These are phyloP conservation scores for Colletotrichum navitas DNA, from an alignment of 2,329 filamentous ascomycete species.

Conservation along the genomic window DNA sequence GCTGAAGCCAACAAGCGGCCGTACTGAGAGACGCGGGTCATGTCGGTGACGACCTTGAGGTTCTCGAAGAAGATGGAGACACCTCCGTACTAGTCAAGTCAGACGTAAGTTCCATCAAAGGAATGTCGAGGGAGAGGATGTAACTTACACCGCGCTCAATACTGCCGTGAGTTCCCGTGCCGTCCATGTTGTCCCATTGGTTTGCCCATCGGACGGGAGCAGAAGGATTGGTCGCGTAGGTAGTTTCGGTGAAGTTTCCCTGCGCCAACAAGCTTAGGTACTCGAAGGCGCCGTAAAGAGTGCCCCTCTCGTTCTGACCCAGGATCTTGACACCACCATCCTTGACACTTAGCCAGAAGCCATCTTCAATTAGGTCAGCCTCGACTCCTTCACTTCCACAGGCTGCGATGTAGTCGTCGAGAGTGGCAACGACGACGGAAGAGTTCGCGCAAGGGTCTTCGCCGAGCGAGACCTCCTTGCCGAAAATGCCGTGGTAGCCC, in stretches of 20 bases:
- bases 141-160: slow-evolving; percentile 69
- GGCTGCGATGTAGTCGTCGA: slow-evolving; percentile 45
- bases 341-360: slow-evolving; percentile 70
- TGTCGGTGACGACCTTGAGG: slow-evolving; percentile 67
- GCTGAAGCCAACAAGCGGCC: slow-evolving; percentile 76
- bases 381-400: slow-evolving; percentile 58
- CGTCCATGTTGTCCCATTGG: slow-evolving; percentile 79
- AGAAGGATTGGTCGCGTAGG: slow-evolving; percentile 66
- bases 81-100: slow-evolving; percentile 64
- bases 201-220: slow-evolving; percentile 77
- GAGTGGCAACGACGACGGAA: slow-evolving; percentile 45
- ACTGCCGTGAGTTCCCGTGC: slow-evolving; percentile 54
- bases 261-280: slow-evolving; percentile 76
- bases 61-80: slow-evolving; percentile 76
- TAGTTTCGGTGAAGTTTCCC: slow-evolving; percentile 58
- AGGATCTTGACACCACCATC: slow-evolving; percentile 66
- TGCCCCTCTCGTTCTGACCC: slow-evolving; percentile 75
- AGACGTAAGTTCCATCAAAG: neutral
- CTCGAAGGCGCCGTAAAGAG: slow-evolving; percentile 77
- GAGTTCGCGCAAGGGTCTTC: slow-evolving; percentile 23
- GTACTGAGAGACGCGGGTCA: slow-evolving; percentile 71
- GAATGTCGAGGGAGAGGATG: neutral
- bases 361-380: slow-evolving; percentile 63
- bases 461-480: slow-evolving; percentile 56
- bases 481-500: slow-evolving; percentile 69